These are phyloP conservation scores for Melampsora abietis-canadensis DNA, from an alignment of 1,284 basidiomycete species.

Conservation along the genomic window DNA sequence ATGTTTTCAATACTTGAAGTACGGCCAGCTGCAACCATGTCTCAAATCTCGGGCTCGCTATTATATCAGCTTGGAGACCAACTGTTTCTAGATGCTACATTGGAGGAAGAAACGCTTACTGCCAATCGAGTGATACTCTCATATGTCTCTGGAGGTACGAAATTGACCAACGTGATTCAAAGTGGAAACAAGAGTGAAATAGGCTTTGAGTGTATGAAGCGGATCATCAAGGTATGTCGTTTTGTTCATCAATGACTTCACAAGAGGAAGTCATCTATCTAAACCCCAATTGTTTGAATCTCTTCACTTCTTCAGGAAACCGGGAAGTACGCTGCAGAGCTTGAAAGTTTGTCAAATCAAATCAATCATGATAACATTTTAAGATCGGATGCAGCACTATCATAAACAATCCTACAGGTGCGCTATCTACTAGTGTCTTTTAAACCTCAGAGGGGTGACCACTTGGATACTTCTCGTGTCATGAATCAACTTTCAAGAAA, in stretches of 20 bases:
- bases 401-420: neutral
- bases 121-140: constrained; percentile 35
- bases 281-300: neutral
- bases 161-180: constrained; percentile 40
- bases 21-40: neutral
- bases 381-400: neutral
- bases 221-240: constrained; percentile 31
- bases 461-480: too few species aligned
- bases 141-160: constrained; percentile 30
- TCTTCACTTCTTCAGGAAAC: neutral
- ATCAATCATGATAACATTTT: neutral
- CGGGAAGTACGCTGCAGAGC: neutral
- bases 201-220: constrained; percentile 25
- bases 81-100: constrained; percentile 38
- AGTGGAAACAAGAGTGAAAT: constrained; percentile 40
- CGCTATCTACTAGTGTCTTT: too few species aligned
- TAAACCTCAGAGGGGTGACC: too few species aligned
- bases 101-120: constrained; percentile 41
- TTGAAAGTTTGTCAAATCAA: constrained; percentile 3
- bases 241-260: neutral
- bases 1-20: neutral
- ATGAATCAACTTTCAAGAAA: too few species aligned
- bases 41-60: neutral
- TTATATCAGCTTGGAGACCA: constrained; percentile 25
- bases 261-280: neutral